Percentiles rank a stretch among this genome's conserved stretches.
Conservation (phyloP, 2,329 filamentous ascomycete genomes). For the Cercospora sesami region DNA sequence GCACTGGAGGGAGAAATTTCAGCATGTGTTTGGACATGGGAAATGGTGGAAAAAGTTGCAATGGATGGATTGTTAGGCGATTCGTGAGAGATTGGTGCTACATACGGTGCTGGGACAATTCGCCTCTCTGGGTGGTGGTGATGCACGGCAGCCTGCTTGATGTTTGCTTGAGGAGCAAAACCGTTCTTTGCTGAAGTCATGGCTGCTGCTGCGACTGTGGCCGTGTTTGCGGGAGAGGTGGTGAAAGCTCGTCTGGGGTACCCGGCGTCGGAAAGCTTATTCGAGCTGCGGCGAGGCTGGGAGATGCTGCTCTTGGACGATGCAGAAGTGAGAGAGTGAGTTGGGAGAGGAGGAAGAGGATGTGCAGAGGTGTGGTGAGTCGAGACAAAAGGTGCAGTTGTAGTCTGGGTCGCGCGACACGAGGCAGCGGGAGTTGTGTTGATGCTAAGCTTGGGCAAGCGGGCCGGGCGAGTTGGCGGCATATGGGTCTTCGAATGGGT, state of each 20-base stretch:
- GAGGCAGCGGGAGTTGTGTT: background rate
- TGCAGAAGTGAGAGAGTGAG: conserved; percentile 3
- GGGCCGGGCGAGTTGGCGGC: conserved; percentile 11
- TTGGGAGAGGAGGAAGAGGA: conserved; percentile 10
- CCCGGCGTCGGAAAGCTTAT: background rate
- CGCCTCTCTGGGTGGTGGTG: conserved; percentile 39
- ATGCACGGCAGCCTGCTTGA: conserved; percentile 37
- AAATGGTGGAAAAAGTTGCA: background rate
- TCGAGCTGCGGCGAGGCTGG: background rate
- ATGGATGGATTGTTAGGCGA: background rate
- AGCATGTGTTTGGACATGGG: conserved; percentile 11
- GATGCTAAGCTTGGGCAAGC: conserved; percentile 5
- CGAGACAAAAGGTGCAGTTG: background rate
- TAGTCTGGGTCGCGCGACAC: background rate
- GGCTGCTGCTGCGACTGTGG: conserved; percentile 9
- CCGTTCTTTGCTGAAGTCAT: conserved; percentile 24
- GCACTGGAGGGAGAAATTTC: conserved; percentile 18
- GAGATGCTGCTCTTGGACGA: background rate
- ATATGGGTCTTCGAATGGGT: conserved; percentile 12
- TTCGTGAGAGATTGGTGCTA: background rate
- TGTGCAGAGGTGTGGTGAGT: background rate
- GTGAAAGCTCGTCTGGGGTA: conserved; percentile 4
- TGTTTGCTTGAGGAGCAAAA: conserved; percentile 36
- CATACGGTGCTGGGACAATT: conserved; percentile 28
- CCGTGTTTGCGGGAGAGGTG: conserved; percentile 7